Percentiles rank a stretch among this genome's conserved stretches.
These are phyloP conservation scores for Alternaria burnsii DNA, from an alignment of 2,329 filamentous ascomycete species.

Conservation along the genomic window DNA sequence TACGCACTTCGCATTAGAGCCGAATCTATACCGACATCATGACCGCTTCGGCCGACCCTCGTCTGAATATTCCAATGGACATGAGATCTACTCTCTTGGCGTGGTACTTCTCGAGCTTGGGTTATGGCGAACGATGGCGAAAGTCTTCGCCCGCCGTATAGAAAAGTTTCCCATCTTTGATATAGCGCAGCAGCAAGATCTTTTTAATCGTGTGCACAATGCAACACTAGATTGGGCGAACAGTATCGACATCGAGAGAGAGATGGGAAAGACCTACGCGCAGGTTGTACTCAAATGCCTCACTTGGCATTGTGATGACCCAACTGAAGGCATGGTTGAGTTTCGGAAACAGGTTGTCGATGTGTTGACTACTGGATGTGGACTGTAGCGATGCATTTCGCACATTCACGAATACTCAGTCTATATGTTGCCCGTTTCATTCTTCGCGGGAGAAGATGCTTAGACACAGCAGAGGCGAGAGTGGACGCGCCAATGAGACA, in stretches of 20 bases:
- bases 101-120: conserved; percentile 64
- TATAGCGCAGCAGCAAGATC: conserved; percentile 8
- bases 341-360: conserved; percentile 23
- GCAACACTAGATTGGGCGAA: conserved; percentile 19
- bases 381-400: neutral
- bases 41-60: conserved; percentile 55
- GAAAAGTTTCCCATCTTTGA: conserved; percentile 18
- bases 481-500: neutral
- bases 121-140: conserved; percentile 50
- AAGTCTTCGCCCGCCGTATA: conserved; percentile 19
- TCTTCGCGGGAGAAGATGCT: neutral
- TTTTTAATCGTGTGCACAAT: conserved; percentile 21
- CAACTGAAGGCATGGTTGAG: conserved; percentile 17
- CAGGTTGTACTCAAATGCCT: conserved; percentile 21
- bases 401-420: neutral
- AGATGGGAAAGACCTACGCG: conserved; percentile 23
- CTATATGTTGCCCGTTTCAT: neutral
- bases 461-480: neutral
- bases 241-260: conserved; percentile 21
- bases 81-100: conserved; percentile 65
- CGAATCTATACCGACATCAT: conserved; percentile 62
- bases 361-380: conserved; percentile 7
- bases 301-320: conserved; percentile 19
- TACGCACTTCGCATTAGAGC: conserved; percentile 17
- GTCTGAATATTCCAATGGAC: conserved; percentile 57